These are phyloP conservation scores for Cyclotella atomus DNA, from an alignment of 108 stramenopile genomes.

Conservation along the genomic window DNA sequence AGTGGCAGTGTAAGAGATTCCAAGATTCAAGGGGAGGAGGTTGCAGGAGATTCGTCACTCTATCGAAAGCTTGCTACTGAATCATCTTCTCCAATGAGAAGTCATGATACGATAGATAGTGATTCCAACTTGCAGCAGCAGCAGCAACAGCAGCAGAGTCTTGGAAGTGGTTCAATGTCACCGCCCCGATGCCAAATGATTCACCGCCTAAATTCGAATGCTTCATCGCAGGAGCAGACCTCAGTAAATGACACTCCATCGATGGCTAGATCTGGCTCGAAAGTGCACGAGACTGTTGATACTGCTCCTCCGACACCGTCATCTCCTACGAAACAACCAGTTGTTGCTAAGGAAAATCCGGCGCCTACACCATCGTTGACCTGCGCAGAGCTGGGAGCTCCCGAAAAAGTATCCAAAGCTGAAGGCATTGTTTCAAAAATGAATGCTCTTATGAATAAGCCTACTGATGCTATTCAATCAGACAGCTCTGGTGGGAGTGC, in stretches of 20 bases:
- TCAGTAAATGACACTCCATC: not conserved
- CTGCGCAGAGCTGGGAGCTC: slow-evolving; percentile 27
- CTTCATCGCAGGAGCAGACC: not conserved
- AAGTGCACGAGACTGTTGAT: not conserved
- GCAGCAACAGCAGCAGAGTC: not conserved
- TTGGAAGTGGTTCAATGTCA: no score
- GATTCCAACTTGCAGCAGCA: not conserved
- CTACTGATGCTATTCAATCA: not conserved
- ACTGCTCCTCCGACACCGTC: not conserved
- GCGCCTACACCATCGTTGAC: slow-evolving; percentile 27
- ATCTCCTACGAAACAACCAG: not conserved
- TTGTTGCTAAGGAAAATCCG: not conserved
- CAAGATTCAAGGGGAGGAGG: not conserved
- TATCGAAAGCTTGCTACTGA: not conserved
- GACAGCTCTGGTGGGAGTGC: not conserved
- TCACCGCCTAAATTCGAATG: not conserved
- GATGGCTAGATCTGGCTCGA: not conserved
- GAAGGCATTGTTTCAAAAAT: slow-evolving; percentile 44
- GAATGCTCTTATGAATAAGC: slow-evolving; percentile 25
- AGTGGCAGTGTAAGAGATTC: not conserved
- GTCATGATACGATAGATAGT: no score
- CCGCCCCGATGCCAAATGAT: not conserved
- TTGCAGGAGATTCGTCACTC: not conserved
- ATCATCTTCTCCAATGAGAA: not conserved
- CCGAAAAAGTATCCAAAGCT: slow-evolving; percentile 42